phyloP scores from a whole-genome alignment of 129 eudicot species.

The Saposhnikovia divaricata region DNA sequence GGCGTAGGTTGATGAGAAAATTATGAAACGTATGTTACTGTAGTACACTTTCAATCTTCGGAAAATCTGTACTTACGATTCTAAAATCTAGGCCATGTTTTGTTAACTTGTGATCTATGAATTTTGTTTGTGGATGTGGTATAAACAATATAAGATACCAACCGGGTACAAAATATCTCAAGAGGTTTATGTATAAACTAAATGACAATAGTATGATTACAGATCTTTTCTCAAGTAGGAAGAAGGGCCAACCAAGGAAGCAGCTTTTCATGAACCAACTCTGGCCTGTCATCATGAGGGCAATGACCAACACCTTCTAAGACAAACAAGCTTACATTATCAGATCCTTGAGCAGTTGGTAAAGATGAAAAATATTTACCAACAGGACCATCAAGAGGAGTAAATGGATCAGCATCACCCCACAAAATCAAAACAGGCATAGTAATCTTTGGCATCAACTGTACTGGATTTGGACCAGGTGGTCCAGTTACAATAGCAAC shows the following conservation, averaged over 20 bases:
- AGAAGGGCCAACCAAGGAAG: constrained; percentile 65
- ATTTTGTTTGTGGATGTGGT: background rate
- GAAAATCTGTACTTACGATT: no score
- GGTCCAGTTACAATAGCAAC: constrained; percentile 91
- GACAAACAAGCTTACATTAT: constrained; percentile 45
- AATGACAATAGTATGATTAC: background rate
- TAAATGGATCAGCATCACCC: constrained; percentile 90
- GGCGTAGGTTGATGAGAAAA: no score
- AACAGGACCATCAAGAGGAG: constrained; percentile 92
- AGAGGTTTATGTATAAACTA: background rate
- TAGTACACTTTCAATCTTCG: no score
- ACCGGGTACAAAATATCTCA: background rate
- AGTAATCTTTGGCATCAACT: constrained; percentile 58
- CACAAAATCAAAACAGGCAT: constrained; percentile 68
- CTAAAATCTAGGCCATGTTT: no score
- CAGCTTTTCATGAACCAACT: constrained; percentile 70
- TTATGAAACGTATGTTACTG: no score
- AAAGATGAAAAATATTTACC: constrained; percentile 75
- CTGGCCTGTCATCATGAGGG: constrained; percentile 96
- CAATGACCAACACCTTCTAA: constrained; percentile 89
- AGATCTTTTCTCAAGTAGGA: constrained; percentile 23
- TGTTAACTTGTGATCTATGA: background rate
- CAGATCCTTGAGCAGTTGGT: constrained; percentile 24
- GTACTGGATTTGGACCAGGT: constrained; percentile 90
- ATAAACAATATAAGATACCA: background rate